Base-by-base conservation (phyloP, 176 grass and related monocot genomes). In the Areca catechu region DNA sequence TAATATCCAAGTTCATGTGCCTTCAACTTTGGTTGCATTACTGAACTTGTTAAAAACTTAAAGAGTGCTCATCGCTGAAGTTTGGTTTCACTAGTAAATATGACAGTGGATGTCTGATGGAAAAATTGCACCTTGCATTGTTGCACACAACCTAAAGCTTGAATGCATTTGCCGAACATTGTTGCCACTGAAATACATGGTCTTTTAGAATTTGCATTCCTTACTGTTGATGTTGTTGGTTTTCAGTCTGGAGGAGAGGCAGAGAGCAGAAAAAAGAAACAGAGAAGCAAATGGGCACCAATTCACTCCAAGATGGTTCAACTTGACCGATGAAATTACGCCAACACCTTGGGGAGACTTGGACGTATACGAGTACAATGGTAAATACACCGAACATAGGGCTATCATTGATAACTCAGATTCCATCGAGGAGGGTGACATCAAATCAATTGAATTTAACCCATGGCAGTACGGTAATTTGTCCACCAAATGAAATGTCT, bases 281-380 rank as follows among this genome's bases (percentile, higher is more conserved):
- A 78, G 94, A 4, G 94, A 98, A 49, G 73, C 58, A 4, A 82
- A 74, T 61, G 82, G 72, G 0, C 75, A 98, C 48, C 74, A 86
- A 24, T 98, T 83, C 51, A 76, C 81, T 47, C 88, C 94, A 22
- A 80, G 54, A 78, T 98, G 94, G 94, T 98, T 98, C 74, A 85
- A 85, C 43, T 18, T 66, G 49, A 93, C 76, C 0, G 67, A 76
- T 21, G 81, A 79, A 51, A 62, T 93, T 16, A 15, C 49, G n/a
- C 54, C 84, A 4, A 89, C 94, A 4, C 94, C 94, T 2, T 98
- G 94, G 94, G 94, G 94, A 16, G 84, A 93, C 2, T 51, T 98
- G 63, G 88, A 98, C 63, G 74, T 98, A 58, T 98, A 86, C 14
- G 84, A 98, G 47, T 98, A 83, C 56, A 98, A 89, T 17, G 94